These are phyloP conservation scores for Aspergillus persii DNA, from an alignment of 2,329 filamentous ascomycete genomes.

Conservation along the genomic window DNA sequence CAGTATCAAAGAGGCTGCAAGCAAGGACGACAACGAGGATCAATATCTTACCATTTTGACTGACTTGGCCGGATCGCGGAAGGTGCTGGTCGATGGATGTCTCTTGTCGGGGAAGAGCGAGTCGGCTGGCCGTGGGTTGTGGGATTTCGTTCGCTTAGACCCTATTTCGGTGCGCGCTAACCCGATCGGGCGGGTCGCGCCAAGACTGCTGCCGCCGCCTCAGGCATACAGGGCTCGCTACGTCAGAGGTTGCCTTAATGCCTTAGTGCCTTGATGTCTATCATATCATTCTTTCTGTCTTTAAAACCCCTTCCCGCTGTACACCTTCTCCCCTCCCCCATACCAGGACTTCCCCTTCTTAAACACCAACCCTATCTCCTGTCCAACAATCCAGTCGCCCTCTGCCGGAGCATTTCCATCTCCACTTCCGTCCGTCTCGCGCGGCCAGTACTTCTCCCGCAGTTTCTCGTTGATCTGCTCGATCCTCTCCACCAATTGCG, in stretches of 20 bases:
- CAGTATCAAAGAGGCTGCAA: slow-evolving; percentile 19
- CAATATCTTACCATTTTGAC: slow-evolving; percentile 47
- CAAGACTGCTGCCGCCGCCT: slow-evolving; percentile 21
- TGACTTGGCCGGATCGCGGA: slow-evolving; percentile 45
- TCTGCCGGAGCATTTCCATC: slow-evolving; percentile 42
- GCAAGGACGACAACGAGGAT: slow-evolving; percentile 16
- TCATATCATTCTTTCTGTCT: no score
- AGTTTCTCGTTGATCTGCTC: slow-evolving; percentile 78
- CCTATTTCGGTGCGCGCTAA: slow-evolving; percentile 33
- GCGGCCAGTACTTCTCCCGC: slow-evolving; percentile 67
- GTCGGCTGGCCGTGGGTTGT: slow-evolving; percentile 39
- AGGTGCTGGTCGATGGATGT: slow-evolving; percentile 42
- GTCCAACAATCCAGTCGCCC: slow-evolving; percentile 83
- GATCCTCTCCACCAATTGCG: slow-evolving; percentile 65
- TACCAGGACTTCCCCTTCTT: slow-evolving; percentile 81
- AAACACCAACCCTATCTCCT: slow-evolving; percentile 76
- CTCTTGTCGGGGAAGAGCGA: slow-evolving; percentile 39
- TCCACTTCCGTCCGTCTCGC: slow-evolving; percentile 35
- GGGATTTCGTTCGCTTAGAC: slow-evolving; percentile 47
- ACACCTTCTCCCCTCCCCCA: slow-evolving; percentile 71
- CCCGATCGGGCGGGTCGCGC: slow-evolving; percentile 23
- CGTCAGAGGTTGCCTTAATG: not conserved
- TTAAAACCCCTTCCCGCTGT: slow-evolving; percentile 51
- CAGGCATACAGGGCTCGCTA: slow-evolving; percentile 10
- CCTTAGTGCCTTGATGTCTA: no score